These are phyloP conservation scores for Aspergillus olivimuriae DNA, from an alignment of 495 filamentous ascomycete species.

Conservation along the genomic window DNA sequence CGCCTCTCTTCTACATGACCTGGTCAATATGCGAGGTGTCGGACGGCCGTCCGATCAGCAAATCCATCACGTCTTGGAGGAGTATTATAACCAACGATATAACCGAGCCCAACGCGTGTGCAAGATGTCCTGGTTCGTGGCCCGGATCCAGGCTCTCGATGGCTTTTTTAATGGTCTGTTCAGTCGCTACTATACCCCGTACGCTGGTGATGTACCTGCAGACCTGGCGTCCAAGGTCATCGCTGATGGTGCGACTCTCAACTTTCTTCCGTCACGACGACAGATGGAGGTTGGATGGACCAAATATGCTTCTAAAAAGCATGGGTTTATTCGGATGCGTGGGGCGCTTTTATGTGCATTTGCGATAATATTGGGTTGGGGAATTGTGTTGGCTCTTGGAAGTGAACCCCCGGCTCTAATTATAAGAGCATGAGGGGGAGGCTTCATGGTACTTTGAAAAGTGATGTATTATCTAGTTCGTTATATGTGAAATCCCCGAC, in stretches of 20 bases:
- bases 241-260: conserved; percentile 4
- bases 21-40: not conserved
- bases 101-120: conserved; percentile 8
- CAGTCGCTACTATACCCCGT: conserved; percentile 12
- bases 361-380: too few species aligned
- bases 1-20: conserved; percentile 7
- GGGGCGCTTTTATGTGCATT: too few species aligned
- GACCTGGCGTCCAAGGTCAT: conserved; percentile 13
- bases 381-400: too few species aligned
- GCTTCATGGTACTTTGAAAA: too few species aligned
- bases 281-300: conserved; percentile 7
- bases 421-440: too few species aligned
- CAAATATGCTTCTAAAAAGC: not conserved
- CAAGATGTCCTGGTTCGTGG: conserved; percentile 6
- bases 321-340: not conserved
- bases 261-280: conserved; percentile 5
- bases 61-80: conserved; percentile 1
- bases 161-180: conserved; percentile 6
- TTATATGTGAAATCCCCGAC: not conserved
- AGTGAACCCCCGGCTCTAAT: too few species aligned
- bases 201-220: conserved; percentile 10
- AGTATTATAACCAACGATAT: conserved; percentile 5
- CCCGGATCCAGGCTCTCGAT: conserved; percentile 14
- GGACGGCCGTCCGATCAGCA: not conserved
- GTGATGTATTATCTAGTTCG: too few species aligned